Evolutionary conservation across 208 protist species (phyloP).

Genomic region (Porcisia deanei): DNA sequence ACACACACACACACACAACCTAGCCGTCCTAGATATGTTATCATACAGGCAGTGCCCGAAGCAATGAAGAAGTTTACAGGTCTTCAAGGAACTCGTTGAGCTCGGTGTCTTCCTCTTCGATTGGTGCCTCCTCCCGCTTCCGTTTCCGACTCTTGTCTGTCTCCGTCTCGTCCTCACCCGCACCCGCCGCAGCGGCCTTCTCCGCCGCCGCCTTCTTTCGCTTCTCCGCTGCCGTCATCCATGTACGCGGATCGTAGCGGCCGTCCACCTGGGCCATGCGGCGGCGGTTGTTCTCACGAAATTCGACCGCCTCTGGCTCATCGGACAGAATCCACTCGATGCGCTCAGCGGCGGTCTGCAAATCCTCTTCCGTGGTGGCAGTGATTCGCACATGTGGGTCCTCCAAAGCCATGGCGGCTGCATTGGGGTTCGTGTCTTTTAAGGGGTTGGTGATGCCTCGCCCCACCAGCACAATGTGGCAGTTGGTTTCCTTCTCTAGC

Average conservation of each 20-base stretch:
- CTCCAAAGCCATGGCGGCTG: constrained; percentile 71
- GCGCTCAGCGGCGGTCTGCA: constrained; percentile 83
- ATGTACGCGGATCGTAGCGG: constrained; percentile 88
- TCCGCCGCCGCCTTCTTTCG: constrained; percentile 29
- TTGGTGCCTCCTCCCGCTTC: constrained; percentile 34
- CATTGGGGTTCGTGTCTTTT: constrained; percentile 83
- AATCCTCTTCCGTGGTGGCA: constrained; percentile 81
- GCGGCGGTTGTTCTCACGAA: constrained; percentile 89
- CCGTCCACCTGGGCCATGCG: constrained; percentile 91
- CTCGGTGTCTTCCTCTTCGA: constrained; percentile 57
- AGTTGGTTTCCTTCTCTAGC: constrained; percentile 84
- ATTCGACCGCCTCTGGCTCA: constrained; percentile 85
- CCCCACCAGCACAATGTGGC: constrained; percentile 90
- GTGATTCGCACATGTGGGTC: constrained; percentile 92
- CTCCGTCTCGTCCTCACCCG: constrained; percentile 15
- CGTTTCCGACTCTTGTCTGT: constrained; percentile 44
- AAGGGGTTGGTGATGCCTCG: constrained; percentile 91
- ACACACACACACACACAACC: not conserved
- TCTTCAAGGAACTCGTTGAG: constrained; percentile 80
- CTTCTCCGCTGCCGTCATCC: constrained; percentile 67
- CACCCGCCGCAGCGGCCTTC: constrained; percentile 22
- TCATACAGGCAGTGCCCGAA: not conserved
- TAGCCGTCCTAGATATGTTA: not conserved
- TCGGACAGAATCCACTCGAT: constrained; percentile 94
- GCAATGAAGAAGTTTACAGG: constrained; percentile 30